Base-by-base conservation (phyloP, 164 flowering plant genomes). In the Berberis thunbergii region DNA sequence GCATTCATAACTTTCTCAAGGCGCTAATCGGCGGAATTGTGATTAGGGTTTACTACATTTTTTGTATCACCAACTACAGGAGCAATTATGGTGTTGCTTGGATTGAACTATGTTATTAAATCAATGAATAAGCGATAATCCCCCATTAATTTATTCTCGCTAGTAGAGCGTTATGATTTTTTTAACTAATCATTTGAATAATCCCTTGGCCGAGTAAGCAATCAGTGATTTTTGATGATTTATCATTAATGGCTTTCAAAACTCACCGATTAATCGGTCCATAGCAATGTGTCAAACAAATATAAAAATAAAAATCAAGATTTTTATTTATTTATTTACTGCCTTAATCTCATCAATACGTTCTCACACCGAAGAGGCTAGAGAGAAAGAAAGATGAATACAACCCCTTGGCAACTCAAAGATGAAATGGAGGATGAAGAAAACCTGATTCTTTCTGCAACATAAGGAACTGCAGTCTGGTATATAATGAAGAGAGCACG, bases 371-470 rank as follows among this genome's bases (percentile, higher is more conserved):
- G 26, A 26, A 26, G 26, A 26, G 26, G 26, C 26, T 26, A 26
- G 26, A 26, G 26, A 26, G 26, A 26, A 26, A 7, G 8, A 3
- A 38, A 38, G 7, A n/a, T 12, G 4, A 41, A n/a, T 26, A 8
- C 8, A 8, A 9, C 1, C 60, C 43, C 6, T 57, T 6, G 41
- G 11, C 4, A 40, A 41, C 2, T 9, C 4, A 62, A 45, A 26
- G 8, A 64, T 39, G 44, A 45, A 49, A 12, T 9, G 55, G n/a
- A 57, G 7, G 38, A 11, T 13, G 57, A 10, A 43, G 38, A 39
- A 11, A 67, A 89, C 99, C 99, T 95, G 65, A 86, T 77, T 80
- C 96, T 85, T 68, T 89, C 97, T n/a, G 97, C 97, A 70, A 95
- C 82, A 72, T 91, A 95, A 52, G 97, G 99, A 69, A 91, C 80